Conservation (phyloP, 1,139 yeast species). For the Casaregolazyma lundiana region DNA sequence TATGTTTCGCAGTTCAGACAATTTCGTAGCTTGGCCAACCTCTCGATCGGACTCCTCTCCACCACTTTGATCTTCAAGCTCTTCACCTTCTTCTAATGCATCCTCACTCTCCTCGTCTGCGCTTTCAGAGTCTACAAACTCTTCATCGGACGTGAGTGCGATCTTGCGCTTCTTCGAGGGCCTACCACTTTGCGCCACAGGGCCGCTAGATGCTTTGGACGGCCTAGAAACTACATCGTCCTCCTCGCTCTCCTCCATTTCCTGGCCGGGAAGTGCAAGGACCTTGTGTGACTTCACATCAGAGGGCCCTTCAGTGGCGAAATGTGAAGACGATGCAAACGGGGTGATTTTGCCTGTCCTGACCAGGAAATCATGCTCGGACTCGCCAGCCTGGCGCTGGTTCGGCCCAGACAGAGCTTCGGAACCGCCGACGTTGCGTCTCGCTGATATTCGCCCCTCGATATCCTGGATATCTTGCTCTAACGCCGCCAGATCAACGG, state of each 20-base stretch:
- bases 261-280: constrained; percentile 42
- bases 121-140: not conserved
- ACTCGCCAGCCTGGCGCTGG: constrained; percentile 55
- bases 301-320: constrained; percentile 26
- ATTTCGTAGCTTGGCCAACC: constrained; percentile 27
- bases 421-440: constrained; percentile 20
- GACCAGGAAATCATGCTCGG: constrained; percentile 72
- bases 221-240: constrained; percentile 19
- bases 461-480: constrained; percentile 66
- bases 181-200: too few relatives aligned
- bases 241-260: constrained; percentile 26
- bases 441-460: constrained; percentile 43
- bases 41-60: constrained; percentile 24
- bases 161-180: too few relatives aligned
- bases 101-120: constrained; percentile 13
- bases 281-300: constrained; percentile 38
- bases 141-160: too few relatives aligned
- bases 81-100: constrained; percentile 12
- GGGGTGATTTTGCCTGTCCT: constrained; percentile 95
- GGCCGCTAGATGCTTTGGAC: too few relatives aligned
- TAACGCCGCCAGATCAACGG: constrained; percentile 50
- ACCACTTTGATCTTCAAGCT: constrained; percentile 17
- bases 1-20: constrained; percentile 20
- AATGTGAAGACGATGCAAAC: constrained; percentile 67
- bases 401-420: constrained; percentile 14